Evolutionary conservation across 2,329 filamentous ascomycete species (phyloP), one percentile per base, ranked within the genome.

Genomic region (Fusarium sp.): DNA sequence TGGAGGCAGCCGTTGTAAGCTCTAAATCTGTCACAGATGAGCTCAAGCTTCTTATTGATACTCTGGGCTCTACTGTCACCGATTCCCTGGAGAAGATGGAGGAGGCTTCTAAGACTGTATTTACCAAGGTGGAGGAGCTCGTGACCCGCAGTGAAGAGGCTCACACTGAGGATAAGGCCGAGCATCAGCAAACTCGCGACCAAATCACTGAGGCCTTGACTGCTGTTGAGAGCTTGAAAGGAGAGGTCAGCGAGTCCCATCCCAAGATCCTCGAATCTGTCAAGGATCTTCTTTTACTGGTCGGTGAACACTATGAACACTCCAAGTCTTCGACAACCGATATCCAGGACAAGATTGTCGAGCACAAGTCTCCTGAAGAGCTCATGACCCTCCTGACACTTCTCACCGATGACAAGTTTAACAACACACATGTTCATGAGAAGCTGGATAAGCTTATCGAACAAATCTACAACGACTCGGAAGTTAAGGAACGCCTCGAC

Each of bases 241-340:
- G 88, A 64, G 90, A 96, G 63, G 87, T 97, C 33, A 88, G 88
- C 12, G 94, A 98, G 79, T 92, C 92, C 71, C 92, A 98, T 74
- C 96, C 96, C 3, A 92, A 97, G 82, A 92, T 98, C 72, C 88
- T 98, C 62, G 91, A 95, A 57, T 89, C 93, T 0, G 89, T 99
- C 71, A 92, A 94, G 75, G 93, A 98, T 75, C 90, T 98, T n/a
- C 86, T 97, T 41, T 85, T 90, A 11, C 86, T 97, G 27, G 93
- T 97, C 59, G 92, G 90, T 27, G 89, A 97, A 78, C 95, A 98
- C 79, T 97, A 92, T 76, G 94, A 97, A 74, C 93, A 97, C 78
- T 92, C 94, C 17, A 94, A 95, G 80, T 86, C 88, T 46, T 87
- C 91, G 1, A 83, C 85, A 2, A 85, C 80, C 10, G 83, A 85